These are phyloP conservation scores for Claviceps arundinis DNA, from an alignment of 2,329 filamentous ascomycete species.

Conservation along the genomic window DNA sequence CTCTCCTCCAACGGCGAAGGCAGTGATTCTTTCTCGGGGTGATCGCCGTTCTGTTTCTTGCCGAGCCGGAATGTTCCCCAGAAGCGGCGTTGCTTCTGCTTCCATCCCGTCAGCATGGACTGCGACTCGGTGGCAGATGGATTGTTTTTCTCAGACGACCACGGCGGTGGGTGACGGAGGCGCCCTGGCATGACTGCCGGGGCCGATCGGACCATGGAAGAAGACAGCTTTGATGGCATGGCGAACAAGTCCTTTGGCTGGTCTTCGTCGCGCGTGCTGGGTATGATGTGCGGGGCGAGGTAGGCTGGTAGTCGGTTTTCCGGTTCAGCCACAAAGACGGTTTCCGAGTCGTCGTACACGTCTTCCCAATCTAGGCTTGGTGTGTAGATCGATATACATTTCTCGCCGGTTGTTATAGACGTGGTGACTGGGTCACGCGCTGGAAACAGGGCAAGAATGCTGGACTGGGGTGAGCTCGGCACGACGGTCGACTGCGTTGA, in stretches of 20 bases:
- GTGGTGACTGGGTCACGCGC: not conserved
- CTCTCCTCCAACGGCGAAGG: not conserved
- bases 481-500: constrained; percentile 1
- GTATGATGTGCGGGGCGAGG: constrained; percentile 3
- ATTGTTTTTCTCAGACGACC: not conserved
- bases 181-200: not conserved
- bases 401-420: not conserved
- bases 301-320: constrained; percentile 2
- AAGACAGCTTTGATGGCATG: not conserved
- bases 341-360: not conserved
- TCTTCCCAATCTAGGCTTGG: not conserved
- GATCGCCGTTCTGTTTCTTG: not conserved
- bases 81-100: constrained; percentile 1
- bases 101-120: not conserved
- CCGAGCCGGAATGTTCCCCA: constrained; percentile 1
- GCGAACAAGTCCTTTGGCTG: not conserved
- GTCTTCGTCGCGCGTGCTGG: constrained; percentile 1
- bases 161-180: not conserved
- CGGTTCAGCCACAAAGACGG: not conserved
- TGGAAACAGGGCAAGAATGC: not conserved
- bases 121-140: not conserved
- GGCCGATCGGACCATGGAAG: not conserved
- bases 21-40: not conserved
- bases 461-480: not conserved
- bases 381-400: not conserved